These are phyloP conservation scores for Penicillium paxilli DNA, from an alignment of 495 filamentous ascomycete genomes.

Conservation along the genomic window DNA sequence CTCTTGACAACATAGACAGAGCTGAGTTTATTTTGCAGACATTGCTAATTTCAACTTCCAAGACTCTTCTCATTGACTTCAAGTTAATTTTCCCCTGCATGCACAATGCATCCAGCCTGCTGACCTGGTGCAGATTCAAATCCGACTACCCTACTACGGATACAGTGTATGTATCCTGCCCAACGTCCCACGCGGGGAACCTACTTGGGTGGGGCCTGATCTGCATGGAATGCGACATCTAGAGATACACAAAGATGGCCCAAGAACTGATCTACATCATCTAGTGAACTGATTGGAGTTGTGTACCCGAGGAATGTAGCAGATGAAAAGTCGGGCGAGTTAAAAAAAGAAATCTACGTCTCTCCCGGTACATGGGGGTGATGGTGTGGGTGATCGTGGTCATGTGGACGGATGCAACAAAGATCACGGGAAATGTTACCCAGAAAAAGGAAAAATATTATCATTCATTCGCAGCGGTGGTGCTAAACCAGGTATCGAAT, in stretches of 20 bases:
- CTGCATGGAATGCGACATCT: background rate
- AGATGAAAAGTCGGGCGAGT: too few relatives aligned
- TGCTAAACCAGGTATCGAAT: constrained; percentile 12
- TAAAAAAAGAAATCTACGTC: too few relatives aligned
- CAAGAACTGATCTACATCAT: too few relatives aligned
- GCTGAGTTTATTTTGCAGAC: too few relatives aligned
- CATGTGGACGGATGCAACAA: background rate
- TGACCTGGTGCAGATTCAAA: constrained; percentile 5
- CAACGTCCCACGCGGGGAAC: background rate
- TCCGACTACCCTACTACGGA: too few relatives aligned
- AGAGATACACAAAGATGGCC: too few relatives aligned
- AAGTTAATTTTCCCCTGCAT: background rate
- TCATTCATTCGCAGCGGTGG: constrained; percentile 15
- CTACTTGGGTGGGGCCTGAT: constrained; percentile 1
- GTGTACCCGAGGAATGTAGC: too few relatives aligned
- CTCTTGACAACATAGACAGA: too few relatives aligned
- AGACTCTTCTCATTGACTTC: background rate
- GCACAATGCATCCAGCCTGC: background rate
- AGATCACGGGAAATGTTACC: background rate
- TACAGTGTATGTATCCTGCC: too few relatives aligned
- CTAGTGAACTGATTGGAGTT: too few relatives aligned
- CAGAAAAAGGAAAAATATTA: background rate
- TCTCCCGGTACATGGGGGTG: too few relatives aligned
- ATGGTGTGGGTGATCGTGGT: too few relatives aligned
- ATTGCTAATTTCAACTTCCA: background rate